phyloP scores from a whole-genome alignment of 2,329 filamentous ascomycete genomes.

The Lithohypha guttulata region DNA sequence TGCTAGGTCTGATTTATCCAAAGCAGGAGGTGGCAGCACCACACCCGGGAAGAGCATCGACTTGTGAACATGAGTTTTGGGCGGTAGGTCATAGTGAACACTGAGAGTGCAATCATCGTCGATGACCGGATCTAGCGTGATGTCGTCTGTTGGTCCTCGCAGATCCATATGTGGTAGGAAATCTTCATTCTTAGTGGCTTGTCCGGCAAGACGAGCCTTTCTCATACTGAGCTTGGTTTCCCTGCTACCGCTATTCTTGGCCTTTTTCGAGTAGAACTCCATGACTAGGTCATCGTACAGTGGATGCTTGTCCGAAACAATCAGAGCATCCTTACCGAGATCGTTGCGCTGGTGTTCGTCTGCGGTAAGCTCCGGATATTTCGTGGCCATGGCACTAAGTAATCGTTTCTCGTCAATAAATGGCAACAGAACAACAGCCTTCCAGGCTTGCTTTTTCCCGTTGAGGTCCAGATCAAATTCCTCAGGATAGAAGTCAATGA shows the following conservation, averaged over 20 bases:
- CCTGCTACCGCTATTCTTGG: slow-evolving; percentile 40
- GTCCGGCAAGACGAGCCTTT: slow-evolving; percentile 65
- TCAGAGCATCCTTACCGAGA: slow-evolving; percentile 66
- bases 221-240: slow-evolving; percentile 64
- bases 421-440: slow-evolving; percentile 82
- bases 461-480: slow-evolving; percentile 91
- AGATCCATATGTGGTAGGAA: slow-evolving; percentile 78
- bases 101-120: slow-evolving; percentile 83
- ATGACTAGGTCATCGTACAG: slow-evolving; percentile 75
- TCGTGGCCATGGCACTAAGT: slow-evolving; percentile 67
- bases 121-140: slow-evolving; percentile 57
- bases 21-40: slow-evolving; percentile 57
- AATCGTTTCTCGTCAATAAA: slow-evolving; percentile 92
- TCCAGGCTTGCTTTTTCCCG: slow-evolving; percentile 97
- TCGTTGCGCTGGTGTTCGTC: slow-evolving; percentile 72
- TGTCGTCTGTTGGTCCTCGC: slow-evolving; percentile 63
- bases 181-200: slow-evolving; percentile 66
- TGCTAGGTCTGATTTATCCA: slow-evolving; percentile 68
- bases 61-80: slow-evolving; percentile 64
- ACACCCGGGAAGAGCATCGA: slow-evolving; percentile 87
- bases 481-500: slow-evolving; percentile 94
- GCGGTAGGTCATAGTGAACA: slow-evolving; percentile 76
- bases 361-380: slow-evolving; percentile 66
- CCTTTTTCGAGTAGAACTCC: slow-evolving; percentile 87
- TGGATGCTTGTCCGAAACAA: slow-evolving; percentile 73